A percentile compares a stretch with the other conserved stretches of the same genome.
phyloP scores from a whole-genome alignment of 2,329 filamentous ascomycete species.

The Aaosphaeria arxii region DNA sequence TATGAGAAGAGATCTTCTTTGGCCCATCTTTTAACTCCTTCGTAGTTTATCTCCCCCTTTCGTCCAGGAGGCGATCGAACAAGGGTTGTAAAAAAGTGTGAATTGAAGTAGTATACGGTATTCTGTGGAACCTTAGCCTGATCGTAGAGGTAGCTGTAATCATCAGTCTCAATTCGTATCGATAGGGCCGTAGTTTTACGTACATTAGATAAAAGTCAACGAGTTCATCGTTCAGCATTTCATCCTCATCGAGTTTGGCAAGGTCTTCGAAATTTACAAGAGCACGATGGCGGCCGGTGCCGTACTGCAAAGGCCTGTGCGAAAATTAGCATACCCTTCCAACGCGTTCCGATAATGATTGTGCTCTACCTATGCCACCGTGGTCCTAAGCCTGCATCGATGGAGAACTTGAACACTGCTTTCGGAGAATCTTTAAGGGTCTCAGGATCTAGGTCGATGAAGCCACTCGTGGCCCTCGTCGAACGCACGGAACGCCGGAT shows the following conservation, averaged over 20 bases:
- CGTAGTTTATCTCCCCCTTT: conserved; percentile 69
- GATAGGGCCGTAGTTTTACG: conserved; percentile 8
- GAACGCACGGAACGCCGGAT: too few relatives aligned
- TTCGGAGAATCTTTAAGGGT: too few relatives aligned
- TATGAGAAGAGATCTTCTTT: conserved; percentile 80
- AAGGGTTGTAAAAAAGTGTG: conserved; percentile 82
- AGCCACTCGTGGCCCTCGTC: too few relatives aligned
- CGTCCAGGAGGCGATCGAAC: conserved; percentile 52
- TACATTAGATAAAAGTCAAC: conserved; percentile 79
- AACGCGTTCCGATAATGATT: background rate
- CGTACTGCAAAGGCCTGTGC: conserved; percentile 58
- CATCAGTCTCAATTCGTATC: too few relatives aligned
- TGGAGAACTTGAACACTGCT: conserved; percentile 12
- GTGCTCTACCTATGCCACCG: conserved; percentile 14
- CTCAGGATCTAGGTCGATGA: too few relatives aligned
- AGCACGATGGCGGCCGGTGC: conserved; percentile 58
- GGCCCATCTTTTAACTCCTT: conserved; percentile 84
- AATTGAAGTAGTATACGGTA: conserved; percentile 85
- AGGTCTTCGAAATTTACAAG: conserved; percentile 73
- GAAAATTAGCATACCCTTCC: background rate
- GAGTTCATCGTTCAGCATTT: conserved; percentile 90
- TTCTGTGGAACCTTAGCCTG: conserved; percentile 47
- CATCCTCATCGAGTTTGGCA: conserved; percentile 71
- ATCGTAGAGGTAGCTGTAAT: conserved; percentile 28
- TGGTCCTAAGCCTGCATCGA: conserved; percentile 20